Percentiles rank a stretch among this genome's conserved stretches.
Evolutionary conservation across 768 basidiomycete species (phyloP).

Genomic region (Psilocybe subaeruginosa): DNA sequence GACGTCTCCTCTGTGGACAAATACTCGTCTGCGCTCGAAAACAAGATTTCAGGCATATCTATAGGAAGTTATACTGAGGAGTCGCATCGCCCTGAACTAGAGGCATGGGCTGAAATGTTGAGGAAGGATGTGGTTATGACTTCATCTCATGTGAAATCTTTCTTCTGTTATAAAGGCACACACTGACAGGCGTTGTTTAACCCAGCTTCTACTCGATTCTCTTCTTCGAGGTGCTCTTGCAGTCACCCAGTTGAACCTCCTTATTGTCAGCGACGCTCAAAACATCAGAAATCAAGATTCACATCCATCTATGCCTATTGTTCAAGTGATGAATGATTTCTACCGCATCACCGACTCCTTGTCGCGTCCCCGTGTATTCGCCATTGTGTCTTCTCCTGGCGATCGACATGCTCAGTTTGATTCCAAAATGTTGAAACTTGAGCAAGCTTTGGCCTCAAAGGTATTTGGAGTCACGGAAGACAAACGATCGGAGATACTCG

Average conservation of each 20-base stretch:
- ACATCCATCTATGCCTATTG: slow-evolving; percentile 37
- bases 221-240: slow-evolving; percentile 38
- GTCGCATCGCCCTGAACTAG: slow-evolving; percentile 21
- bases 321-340: slow-evolving; percentile 48
- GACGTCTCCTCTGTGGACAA: slow-evolving; percentile 22
- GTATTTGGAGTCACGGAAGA: slow-evolving; percentile 38
- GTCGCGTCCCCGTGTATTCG: slow-evolving; percentile 47
- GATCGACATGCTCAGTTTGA: slow-evolving; percentile 30
- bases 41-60: slow-evolving; percentile 17
- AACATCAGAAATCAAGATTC: slow-evolving; percentile 37
- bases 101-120: slow-evolving; percentile 20
- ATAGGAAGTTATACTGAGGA: slow-evolving; percentile 31
- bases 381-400: slow-evolving; percentile 30
- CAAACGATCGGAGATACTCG: slow-evolving; percentile 33
- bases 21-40: slow-evolving; percentile 24
- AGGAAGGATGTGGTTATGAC: slow-evolving; percentile 39
- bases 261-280: slow-evolving; percentile 49
- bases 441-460: slow-evolving; percentile 40
- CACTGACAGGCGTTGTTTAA: slow-evolving; percentile 5
- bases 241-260: slow-evolving; percentile 44
- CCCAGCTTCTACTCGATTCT: slow-evolving; percentile 43
- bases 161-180: slow-evolving; percentile 4
- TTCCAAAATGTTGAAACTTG: slow-evolving; percentile 39
- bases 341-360: slow-evolving; percentile 38
- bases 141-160: slow-evolving; percentile 38